phyloP scores from a whole-genome alignment of 148 eudicot genomes.

The Fallopia convolvulus region DNA sequence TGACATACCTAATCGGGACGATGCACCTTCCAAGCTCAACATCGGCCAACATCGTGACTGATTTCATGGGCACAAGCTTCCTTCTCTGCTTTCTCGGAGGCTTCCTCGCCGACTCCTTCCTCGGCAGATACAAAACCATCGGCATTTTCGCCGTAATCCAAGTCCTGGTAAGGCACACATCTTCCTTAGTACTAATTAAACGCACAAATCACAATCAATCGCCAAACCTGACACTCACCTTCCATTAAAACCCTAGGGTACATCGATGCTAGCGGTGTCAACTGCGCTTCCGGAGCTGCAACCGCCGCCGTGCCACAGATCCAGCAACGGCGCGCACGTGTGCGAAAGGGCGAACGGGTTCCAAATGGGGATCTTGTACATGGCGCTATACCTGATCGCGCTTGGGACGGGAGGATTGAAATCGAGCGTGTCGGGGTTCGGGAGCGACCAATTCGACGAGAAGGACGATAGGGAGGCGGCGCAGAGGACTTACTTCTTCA shows the following conservation, averaged over 20 bases:
- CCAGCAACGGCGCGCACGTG: background rate
- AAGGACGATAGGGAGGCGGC: constrained; percentile 58
- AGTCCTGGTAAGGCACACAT: constrained; percentile 28
- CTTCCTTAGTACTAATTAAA: background rate
- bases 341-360: constrained; percentile 55
- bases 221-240: background rate
- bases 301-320: constrained; percentile 51
- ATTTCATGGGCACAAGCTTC: constrained; percentile 83
- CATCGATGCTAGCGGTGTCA: constrained; percentile 50
- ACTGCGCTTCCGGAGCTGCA: constrained; percentile 53
- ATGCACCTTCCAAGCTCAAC: constrained; percentile 78
- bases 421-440: constrained; percentile 37
- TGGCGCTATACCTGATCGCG: constrained; percentile 37
- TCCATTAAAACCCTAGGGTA: constrained; percentile 36
- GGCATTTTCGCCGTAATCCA: constrained; percentile 60
- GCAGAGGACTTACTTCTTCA: constrained; percentile 82
- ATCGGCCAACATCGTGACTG: constrained; percentile 78
- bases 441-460: constrained; percentile 41
- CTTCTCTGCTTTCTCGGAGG: constrained; percentile 86
- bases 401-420: constrained; percentile 37
- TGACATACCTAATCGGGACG: constrained; percentile 66
- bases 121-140: constrained; percentile 75
- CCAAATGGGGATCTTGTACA: constrained; percentile 56
- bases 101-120: constrained; percentile 77
- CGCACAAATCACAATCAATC: background rate